These are phyloP conservation scores for Saussurea involucrata DNA, from an alignment of 129 eudicot genomes.

Conservation along the genomic window DNA sequence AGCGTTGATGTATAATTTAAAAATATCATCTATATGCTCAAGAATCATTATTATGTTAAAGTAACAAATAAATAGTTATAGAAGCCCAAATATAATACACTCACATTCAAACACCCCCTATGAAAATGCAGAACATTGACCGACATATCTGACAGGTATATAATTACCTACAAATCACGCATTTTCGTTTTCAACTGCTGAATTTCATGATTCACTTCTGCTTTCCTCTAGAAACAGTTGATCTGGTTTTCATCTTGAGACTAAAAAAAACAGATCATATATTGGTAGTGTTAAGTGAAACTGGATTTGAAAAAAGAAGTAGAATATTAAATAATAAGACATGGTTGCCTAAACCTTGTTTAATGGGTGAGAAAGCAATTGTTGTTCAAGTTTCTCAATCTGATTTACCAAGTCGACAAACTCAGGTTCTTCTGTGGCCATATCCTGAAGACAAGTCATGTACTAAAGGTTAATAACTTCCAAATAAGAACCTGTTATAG, in stretches of 20 bases:
- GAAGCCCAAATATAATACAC: not conserved
- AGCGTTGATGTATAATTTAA: not conserved
- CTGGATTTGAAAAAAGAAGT: not conserved
- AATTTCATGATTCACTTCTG: constrained; percentile 95
- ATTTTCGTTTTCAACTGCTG: constrained; percentile 89
- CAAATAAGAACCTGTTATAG: not conserved
- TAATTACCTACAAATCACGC: constrained; percentile 99
- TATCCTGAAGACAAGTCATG: constrained; percentile 51
- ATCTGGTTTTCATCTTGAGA: constrained; percentile 91
- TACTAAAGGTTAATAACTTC: not conserved
- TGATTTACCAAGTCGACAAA: constrained; percentile 74
- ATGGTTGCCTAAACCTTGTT: constrained; percentile 54
- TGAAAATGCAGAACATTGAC: not conserved
- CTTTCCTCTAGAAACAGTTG: constrained; percentile 80
- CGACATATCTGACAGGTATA: not conserved
- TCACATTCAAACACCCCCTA: not conserved
- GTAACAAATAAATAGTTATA: not conserved
- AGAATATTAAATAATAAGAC: not conserved
- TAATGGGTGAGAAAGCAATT: constrained; percentile 73
- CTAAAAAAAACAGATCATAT: constrained; percentile 35
- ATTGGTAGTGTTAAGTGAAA: not conserved
- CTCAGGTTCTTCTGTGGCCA: constrained; percentile 88
- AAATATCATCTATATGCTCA: not conserved
- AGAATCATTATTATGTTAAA: not conserved
- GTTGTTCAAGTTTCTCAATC: constrained; percentile 75